phyloP scores from a whole-genome alignment of 305 asterid genomes.

The Salvia sclarea region DNA sequence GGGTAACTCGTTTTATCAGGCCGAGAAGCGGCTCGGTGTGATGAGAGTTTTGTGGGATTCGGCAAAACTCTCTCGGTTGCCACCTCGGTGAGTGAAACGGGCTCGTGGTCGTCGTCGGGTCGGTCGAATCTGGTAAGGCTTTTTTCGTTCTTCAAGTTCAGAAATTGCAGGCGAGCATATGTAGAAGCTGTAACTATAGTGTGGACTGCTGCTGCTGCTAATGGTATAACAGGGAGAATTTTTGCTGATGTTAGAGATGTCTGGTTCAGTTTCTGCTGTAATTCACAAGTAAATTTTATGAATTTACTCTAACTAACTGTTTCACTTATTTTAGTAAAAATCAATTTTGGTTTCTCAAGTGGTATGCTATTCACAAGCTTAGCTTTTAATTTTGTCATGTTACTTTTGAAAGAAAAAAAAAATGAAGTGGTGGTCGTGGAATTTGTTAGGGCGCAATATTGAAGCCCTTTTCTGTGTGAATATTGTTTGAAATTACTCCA shows the following conservation, averaged over 20 bases:
- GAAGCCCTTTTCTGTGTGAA: too few species aligned
- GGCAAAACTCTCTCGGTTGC: slow-evolving; percentile 49
- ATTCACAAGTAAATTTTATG: background rate
- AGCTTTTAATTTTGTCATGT: too few species aligned
- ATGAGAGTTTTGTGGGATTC: slow-evolving; percentile 80
- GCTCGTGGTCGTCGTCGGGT: too few species aligned
- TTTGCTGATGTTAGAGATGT: background rate
- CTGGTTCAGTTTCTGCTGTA: background rate
- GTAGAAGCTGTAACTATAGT: background rate
- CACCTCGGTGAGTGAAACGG: slow-evolving; percentile 40
- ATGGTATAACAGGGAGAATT: background rate
- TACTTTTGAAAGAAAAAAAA: too few species aligned
- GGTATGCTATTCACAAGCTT: background rate
- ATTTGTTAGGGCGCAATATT: too few species aligned
- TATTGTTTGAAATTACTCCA: too few species aligned
- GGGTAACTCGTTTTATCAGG: slow-evolving; percentile 67
- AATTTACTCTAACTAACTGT: background rate
- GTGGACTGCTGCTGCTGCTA: background rate
- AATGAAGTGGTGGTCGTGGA: too few species aligned
- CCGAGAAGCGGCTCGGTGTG: slow-evolving; percentile 60
- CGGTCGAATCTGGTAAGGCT: slow-evolving; percentile 25
- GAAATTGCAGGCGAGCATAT: background rate
- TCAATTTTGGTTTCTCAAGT: slow-evolving; percentile 4
- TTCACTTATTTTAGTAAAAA: background rate
- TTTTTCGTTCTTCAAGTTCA: background rate